Evolutionary conservation across 805 yeast species (phyloP).

Genomic region (Saturnispora serradocipensis): DNA sequence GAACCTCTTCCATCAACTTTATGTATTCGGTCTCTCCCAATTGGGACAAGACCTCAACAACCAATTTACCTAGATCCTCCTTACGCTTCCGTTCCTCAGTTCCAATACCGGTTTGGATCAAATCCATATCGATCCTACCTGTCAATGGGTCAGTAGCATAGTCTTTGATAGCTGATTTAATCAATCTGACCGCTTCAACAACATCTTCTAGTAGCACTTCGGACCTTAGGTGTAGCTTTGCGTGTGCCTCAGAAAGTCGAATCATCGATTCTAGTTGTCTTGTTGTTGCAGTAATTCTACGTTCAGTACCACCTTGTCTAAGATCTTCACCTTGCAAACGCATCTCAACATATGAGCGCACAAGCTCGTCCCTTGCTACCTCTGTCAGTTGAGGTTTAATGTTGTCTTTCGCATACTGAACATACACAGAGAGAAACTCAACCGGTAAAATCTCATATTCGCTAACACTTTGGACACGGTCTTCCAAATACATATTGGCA

Average conservation of each 20-base stretch:
- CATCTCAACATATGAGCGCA: conserved; percentile 85
- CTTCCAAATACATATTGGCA: conserved; percentile 87
- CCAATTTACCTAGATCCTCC: conserved; percentile 60
- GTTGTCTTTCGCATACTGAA: conserved; percentile 89
- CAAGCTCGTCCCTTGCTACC: conserved; percentile 78
- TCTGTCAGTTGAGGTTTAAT: conserved; percentile 69
- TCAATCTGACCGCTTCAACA: conserved; percentile 84
- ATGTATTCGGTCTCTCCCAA: conserved; percentile 43
- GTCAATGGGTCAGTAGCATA: conserved; percentile 97
- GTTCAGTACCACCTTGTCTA: conserved; percentile 55
- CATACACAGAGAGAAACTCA: conserved; percentile 79
- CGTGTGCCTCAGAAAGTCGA: conserved; percentile 91
- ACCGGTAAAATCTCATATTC: conserved; percentile 66
- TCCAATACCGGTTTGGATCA: conserved; percentile 93
- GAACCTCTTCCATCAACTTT: conserved; percentile 50
- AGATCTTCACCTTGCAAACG: conserved; percentile 89
- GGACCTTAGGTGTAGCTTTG: conserved; percentile 79
- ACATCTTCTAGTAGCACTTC: conserved; percentile 75
- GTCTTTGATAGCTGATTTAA: conserved; percentile 89
- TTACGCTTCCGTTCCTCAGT: conserved; percentile 72
- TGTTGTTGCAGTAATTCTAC: conserved; percentile 94
- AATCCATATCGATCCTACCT: conserved; percentile 94
- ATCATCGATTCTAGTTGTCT: conserved; percentile 96
- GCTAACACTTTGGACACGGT: conserved; percentile 66
- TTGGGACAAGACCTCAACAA: conserved; percentile 40